Evolutionary conservation across 352 stramenopile genomes (phyloP).

Genomic region (Pythium coloratum): DNA sequence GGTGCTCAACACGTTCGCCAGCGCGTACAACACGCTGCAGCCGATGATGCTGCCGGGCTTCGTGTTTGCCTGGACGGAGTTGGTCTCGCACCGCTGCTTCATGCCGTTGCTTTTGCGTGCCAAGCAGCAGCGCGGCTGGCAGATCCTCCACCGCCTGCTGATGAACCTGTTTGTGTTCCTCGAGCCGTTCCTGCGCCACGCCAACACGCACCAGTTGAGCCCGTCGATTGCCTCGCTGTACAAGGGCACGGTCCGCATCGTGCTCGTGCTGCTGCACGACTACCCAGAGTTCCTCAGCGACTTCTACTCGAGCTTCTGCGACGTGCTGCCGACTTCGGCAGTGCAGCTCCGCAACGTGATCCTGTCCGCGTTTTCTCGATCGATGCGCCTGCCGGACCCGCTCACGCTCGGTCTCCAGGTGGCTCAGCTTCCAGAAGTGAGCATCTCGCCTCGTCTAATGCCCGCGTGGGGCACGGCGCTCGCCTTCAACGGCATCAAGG

Average conservation of each 20-base stretch:
- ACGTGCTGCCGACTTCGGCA: conserved; percentile 96
- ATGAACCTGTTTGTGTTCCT: conserved; percentile 98
- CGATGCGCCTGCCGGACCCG: conserved; percentile 96
- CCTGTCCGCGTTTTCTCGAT: conserved; percentile 96
- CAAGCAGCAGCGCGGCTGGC: conserved; percentile 96
- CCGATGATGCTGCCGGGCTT: conserved; percentile 95
- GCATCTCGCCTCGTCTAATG: conserved; percentile 92
- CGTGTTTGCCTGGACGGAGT: conserved; percentile 98
- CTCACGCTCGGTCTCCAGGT: conserved; percentile 98
- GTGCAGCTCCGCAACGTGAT: conserved; percentile 99
- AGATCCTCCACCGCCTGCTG: conserved; percentile 96
- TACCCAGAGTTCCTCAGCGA: conserved; percentile 98
- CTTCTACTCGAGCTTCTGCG: conserved; percentile 98
- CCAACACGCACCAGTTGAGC: conserved; percentile 81
- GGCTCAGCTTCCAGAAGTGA: conserved; percentile 96
- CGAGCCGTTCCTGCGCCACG: conserved; percentile 93
- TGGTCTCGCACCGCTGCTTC: conserved; percentile 98
- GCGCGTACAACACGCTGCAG: conserved; percentile 96
- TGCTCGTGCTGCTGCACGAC: conserved; percentile 98
- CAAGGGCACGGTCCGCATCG: conserved; percentile 97
- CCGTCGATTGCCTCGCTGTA: conserved; percentile 95
- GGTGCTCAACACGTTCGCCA: conserved; percentile 97
- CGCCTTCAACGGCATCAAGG: conserved; percentile 87
- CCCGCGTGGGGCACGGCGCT: conserved; percentile 94
- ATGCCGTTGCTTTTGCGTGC: conserved; percentile 96